A percentile compares a stretch with the other conserved stretches of the same genome.
Conservation (phyloP, 371 early-diverging fungal species). For the Mortierella sp. region DNA sequence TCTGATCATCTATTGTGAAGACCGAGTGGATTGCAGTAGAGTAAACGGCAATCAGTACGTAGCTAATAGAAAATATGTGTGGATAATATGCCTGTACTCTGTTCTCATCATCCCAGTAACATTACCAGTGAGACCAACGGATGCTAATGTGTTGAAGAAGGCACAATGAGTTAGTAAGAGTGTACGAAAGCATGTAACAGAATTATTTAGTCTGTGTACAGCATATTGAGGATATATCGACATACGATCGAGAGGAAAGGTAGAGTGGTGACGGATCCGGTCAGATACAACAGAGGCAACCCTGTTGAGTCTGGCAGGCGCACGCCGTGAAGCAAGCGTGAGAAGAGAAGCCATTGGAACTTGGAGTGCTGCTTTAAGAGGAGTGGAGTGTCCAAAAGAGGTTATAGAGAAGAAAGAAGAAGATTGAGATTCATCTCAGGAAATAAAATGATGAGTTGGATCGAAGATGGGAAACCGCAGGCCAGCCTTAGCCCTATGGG, state of each 20-base stretch:
- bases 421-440: too few species aligned
- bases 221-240: neutral
- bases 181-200: neutral
- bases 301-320: constrained; percentile 17
- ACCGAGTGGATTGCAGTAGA: too few species aligned
- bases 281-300: constrained; percentile 16
- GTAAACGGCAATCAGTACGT: too few species aligned
- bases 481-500: too few species aligned
- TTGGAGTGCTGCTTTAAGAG: too few species aligned
- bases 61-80: too few species aligned
- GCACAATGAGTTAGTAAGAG: too few species aligned
- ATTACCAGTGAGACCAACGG: constrained; percentile 45
- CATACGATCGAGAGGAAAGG: constrained; percentile 46
- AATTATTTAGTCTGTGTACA: too few species aligned
- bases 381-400: too few species aligned
- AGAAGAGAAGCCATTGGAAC: constrained; percentile 31
- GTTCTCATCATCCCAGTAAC: neutral
- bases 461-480: too few species aligned
- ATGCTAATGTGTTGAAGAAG: constrained; percentile 11
- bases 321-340: constrained; percentile 23
- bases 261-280: constrained; percentile 34
- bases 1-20: constrained; percentile 53
- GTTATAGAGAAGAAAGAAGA: too few species aligned
- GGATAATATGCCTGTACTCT: neutral
- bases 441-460: too few species aligned